Base-by-base conservation (phyloP, 805 yeast species). In the Hanseniaspora vineae region DNA sequence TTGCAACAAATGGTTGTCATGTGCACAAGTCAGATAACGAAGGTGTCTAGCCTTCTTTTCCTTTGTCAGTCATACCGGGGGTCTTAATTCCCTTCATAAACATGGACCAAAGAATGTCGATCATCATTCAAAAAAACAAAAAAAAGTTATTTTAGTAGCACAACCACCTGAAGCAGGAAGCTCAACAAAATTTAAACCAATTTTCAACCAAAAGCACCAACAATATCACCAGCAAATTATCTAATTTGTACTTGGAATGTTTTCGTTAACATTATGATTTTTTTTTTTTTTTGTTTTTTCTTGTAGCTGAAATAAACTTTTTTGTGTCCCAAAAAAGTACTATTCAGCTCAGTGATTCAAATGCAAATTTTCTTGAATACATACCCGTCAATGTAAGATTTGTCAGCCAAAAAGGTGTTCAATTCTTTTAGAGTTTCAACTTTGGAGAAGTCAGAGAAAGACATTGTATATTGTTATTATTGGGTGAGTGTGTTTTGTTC, bases 71-170 rank as follows among this genome's bases (percentile, higher is more conserved):
- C 95, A 86, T 81, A 80, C 80, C 84, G 81, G 89, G 77, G 95
- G 94, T 82, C 90, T 84, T 84, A 81, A 70, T 72, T 86, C 94
- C 81, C 88, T 84, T 86, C 95, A 78, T 82, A 82, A 85, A 85
- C 94, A 84, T 89, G 94, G 94, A 84, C 94, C 94, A 84, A 57
- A 58, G 61, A 58, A 81, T 74, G 61, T 65, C 64, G 72, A 70
- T 83, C 88, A 83, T 81, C 86, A 80, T 75, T 48, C 54, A 52
- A 48, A 49, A 39, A 14, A 35, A 42, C 11, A 5, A 13, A 20
- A n/a, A n/a, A n/a, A n/a, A n/a, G n/a, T n/a, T 23, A 23, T 23
- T 23, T 5, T 23, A 23, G 29, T 23, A 23, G 29, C 29, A 23
- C 29, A 23, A 23, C 19, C 13, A 5, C 6, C 8, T 39, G 10